Base-by-base conservation (phyloP, 805 yeast genomes). In the Candida nemodendra region DNA sequence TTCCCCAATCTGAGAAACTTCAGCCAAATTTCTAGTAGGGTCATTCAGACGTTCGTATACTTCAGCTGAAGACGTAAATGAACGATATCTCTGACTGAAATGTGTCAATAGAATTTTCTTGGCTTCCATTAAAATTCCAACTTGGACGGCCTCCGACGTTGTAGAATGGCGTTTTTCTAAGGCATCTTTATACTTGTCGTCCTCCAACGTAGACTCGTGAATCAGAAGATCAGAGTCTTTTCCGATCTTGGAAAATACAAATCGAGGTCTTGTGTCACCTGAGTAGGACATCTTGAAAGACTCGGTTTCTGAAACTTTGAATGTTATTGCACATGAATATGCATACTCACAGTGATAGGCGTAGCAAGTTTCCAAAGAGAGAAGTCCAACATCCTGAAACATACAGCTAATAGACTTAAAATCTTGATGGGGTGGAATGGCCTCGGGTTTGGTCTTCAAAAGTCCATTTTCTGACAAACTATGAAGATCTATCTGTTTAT, bases 171-270 rank as follows among this genome's bases (percentile, higher is more conserved):
- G 76, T 57, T 93, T 93, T 23, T 74, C 71, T 18, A 75, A 61
- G 0, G 99, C 99, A 58, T 89, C 97, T 37, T 75, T 79, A 5
- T 71, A 65, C 32, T 88, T 68, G 22, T 75, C 85, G 58, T 88
- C 86, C 40, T 87, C 96, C 44, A 93, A 73, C 0, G 99, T 87
- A 0, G 97, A 90, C 59, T 93, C 99, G 60, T 93, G 99, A 33
- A 93, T 80, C 41, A 93, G 69, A 33, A 93, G 59, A 54, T 88
- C 91, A 18, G 87, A 76, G 9, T 67, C 59, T 15, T 55, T 42
- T 2, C 96, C 98, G 36, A 86, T 74, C 2, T 64, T 69, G 2
- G 65, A 52, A 61, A 89, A 89, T 33, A 58, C 63, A 3, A 64
- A 54, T 46, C 79, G 81, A 0, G 99, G 99, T 51, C 97, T 76